Percentiles rank a stretch among this genome's conserved stretches.
Evolutionary conservation across 1,284 basidiomycete genomes (phyloP).

Genomic region (Cryptococcus sp.): DNA sequence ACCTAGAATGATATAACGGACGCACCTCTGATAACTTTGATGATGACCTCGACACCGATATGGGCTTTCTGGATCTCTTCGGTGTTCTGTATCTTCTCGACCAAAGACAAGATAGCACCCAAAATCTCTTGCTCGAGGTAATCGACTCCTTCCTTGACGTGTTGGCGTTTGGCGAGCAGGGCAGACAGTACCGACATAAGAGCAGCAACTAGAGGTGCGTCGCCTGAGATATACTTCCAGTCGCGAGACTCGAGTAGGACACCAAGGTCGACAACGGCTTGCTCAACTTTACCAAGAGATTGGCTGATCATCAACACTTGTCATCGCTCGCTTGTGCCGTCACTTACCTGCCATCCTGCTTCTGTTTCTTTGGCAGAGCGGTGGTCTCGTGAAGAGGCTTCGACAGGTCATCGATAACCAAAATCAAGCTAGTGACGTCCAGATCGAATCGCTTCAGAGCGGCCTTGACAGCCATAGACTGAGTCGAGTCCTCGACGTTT

Average conservation of each 20-base stretch:
- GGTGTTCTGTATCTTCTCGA: conserved; percentile 56
- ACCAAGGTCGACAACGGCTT: conserved; percentile 56
- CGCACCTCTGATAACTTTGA: conserved; percentile 78
- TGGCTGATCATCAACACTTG: neutral
- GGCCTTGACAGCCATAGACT: conserved; percentile 19
- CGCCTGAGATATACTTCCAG: conserved; percentile 60
- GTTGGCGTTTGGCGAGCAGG: conserved; percentile 55
- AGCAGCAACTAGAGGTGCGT: conserved; percentile 65
- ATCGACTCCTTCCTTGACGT: conserved; percentile 56
- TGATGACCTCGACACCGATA: conserved; percentile 66
- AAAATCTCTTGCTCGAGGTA: conserved; percentile 85
- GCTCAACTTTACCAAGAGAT: conserved; percentile 15
- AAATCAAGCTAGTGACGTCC: conserved; percentile 18
- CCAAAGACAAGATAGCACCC: conserved; percentile 68
- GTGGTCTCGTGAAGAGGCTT: conserved; percentile 29
- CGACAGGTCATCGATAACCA: conserved; percentile 21
- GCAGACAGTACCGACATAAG: conserved; percentile 71
- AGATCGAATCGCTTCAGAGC: conserved; percentile 25
- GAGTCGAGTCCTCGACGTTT: conserved; percentile 20
- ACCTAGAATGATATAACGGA: conserved; percentile 3
- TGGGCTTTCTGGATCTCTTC: conserved; percentile 41
- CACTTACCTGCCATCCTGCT: conserved; percentile 21
- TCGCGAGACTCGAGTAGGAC: conserved; percentile 66
- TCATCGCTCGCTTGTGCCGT: neutral
- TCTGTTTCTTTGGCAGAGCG: conserved; percentile 28